A percentile compares a stretch with the other conserved stretches of the same genome.
These are phyloP conservation scores for Amaranthus tricolor DNA, from an alignment of 179 eudicot species.

Conservation along the genomic window DNA sequence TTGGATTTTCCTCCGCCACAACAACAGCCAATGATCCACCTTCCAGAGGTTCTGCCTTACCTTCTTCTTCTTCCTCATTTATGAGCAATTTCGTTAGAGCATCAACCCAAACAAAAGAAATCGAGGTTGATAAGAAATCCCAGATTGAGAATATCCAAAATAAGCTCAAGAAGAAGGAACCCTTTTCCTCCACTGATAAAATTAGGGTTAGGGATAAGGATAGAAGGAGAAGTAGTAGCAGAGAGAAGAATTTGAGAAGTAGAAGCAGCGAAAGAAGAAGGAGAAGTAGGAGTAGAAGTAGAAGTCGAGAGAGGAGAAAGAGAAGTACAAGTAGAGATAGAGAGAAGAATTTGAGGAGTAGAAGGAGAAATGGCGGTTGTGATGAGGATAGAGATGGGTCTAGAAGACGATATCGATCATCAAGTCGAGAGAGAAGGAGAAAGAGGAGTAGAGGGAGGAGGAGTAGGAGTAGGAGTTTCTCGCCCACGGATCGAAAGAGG, in stretches of 20 bases:
- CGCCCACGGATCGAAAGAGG: constrained; percentile 34
- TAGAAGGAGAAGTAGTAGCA: constrained; percentile 34
- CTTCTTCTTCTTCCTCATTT: constrained; percentile 48
- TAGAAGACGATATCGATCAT: constrained; percentile 13
- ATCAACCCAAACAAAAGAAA: constrained; percentile 44
- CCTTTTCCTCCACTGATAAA: constrained; percentile 24
- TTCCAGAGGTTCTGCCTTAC: constrained; percentile 49
- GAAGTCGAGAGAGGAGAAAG: constrained; percentile 5
- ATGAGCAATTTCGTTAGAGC: constrained; percentile 70
- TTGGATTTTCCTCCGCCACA: constrained; percentile 60
- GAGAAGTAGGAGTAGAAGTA: constrained; percentile 10
- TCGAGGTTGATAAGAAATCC: constrained; percentile 38
- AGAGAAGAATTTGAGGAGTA: constrained; percentile 14
- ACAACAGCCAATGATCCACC: constrained; percentile 34
- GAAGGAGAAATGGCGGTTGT: constrained; percentile 1
- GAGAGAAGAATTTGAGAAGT: constrained; percentile 18
- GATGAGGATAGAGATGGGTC: constrained; percentile 19
- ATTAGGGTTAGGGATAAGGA: constrained; percentile 34
- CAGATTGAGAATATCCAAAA: constrained; percentile 61
- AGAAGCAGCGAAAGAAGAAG: constrained; percentile 8
- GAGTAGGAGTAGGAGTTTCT: constrained; percentile 36
- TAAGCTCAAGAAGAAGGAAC: constrained; percentile 61
- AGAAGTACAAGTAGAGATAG: constrained; percentile 28
- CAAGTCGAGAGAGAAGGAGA: constrained; percentile 31
- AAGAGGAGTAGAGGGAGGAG: constrained; percentile 30